A percentile compares a stretch with the other conserved stretches of the same genome.
Evolutionary conservation across 176 grass and related monocot genomes (phyloP).

Genomic region (Carex parvula): DNA sequence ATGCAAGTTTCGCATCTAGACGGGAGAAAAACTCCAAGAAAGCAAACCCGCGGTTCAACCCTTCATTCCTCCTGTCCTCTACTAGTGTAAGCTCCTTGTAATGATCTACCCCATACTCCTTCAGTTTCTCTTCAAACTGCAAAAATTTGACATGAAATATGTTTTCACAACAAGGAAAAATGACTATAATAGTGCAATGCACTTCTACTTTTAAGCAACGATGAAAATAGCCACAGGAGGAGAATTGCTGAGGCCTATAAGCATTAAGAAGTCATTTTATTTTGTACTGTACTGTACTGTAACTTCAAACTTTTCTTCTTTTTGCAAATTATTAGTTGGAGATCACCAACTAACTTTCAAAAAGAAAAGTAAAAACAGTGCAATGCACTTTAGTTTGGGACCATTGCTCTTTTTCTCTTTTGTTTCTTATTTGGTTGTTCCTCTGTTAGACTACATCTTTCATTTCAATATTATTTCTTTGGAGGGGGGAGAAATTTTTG

Average conservation of each 20-base stretch:
- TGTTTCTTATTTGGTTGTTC: background rate
- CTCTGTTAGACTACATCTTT: no score
- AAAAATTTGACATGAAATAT: conserved; percentile 9
- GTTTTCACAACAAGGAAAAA: background rate
- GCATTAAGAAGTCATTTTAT: background rate
- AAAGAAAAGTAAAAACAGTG: no score
- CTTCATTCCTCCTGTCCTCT: conserved; percentile 27
- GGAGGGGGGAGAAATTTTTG: no score
- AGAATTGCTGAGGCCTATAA: background rate
- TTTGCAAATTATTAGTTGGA: no score
- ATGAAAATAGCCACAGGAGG: background rate
- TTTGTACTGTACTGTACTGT: no score
- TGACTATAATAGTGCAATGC: background rate
- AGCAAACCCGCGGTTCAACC: conserved; percentile 22
- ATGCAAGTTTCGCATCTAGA: conserved; percentile 23
- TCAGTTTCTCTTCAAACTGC: conserved; percentile 29
- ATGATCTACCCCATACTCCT: conserved; percentile 25
- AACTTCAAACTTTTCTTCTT: no score
- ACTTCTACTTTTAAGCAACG: background rate
- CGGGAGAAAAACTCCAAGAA: conserved; percentile 31
- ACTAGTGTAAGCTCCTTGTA: conserved; percentile 29
- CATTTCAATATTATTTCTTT: no score
- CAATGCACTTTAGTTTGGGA: background rate
- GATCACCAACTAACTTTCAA: no score
- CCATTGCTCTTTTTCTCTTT: background rate